Evolutionary conservation across 106 monocot genomes (phyloP).

Genomic region (Cymbidium sinense): DNA sequence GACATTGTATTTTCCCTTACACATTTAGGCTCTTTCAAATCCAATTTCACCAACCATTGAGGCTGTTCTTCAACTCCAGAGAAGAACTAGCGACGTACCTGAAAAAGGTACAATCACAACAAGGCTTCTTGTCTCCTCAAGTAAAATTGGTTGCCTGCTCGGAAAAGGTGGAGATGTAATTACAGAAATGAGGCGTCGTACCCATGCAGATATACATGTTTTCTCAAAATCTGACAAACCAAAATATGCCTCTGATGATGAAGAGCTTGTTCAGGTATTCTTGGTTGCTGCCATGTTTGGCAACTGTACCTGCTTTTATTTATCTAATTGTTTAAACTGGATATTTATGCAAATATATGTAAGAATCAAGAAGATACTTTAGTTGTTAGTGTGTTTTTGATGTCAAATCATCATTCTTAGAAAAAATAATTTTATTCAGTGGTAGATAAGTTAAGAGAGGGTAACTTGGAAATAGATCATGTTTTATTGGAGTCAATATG

Average conservation of each 20-base stretch:
- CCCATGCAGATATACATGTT: conserved; percentile 60
- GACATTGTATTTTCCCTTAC: background rate
- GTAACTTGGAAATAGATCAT: background rate
- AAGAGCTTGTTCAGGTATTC: conserved; percentile 72
- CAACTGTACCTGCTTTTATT: background rate
- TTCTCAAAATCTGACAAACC: conserved; percentile 56
- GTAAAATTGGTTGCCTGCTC: conserved; percentile 68
- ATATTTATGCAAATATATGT: background rate
- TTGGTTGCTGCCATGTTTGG: background rate
- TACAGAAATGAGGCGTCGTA: conserved; percentile 68
- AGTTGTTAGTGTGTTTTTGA: background rate
- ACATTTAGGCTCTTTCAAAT: conserved; percentile 43
- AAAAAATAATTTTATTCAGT: background rate
- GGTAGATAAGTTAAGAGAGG: too few relatives aligned
- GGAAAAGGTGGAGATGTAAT: conserved; percentile 73
- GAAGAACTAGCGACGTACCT: conserved; percentile 26
- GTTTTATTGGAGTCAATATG: too few relatives aligned
- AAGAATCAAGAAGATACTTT: background rate
- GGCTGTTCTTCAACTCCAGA: conserved; percentile 58
- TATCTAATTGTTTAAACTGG: background rate
- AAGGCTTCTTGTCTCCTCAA: conserved; percentile 62
- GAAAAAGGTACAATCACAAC: conserved; percentile 49
- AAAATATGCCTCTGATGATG: conserved; percentile 50
- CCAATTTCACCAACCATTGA: conserved; percentile 56
- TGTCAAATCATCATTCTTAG: background rate